Base-by-base conservation (phyloP, 169 alveolate genomes). In the Cystoisospora suis region DNA sequence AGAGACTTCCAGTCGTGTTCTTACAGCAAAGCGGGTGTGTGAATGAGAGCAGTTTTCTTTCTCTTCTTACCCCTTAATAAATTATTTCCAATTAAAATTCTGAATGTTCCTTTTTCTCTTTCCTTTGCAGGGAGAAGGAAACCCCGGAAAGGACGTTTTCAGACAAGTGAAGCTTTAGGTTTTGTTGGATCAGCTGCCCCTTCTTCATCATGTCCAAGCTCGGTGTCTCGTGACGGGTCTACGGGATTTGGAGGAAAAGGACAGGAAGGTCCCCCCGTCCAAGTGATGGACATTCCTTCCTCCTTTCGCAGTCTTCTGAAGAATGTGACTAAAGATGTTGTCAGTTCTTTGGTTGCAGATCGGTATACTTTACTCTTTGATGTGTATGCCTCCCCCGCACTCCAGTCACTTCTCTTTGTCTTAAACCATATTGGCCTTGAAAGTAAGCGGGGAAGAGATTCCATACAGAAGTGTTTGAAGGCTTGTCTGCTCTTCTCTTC, bases 361-460 rank as follows among this genome's bases (percentile, higher is more conserved):
- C 83, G 58, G 12, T 72, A 72, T 40, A 23, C 83, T 29, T 17
- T 72, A 9, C 83, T 72, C 32, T 72, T 72, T 38, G 83, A 72
- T 17, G 53, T 38, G 38, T 72, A 72, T 53, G 83, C 83, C 42
- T 72, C 83, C 3, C 83, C 83, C 4, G 83, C 83, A 6, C 47
- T 72, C 32, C 83, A 72, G 56, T 53, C 42, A 7, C 83, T 72
- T 15, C 83, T 72, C 32, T 38, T 17, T 9, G 83, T 72, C 83
- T 17, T 38, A 34, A 36, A 34, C 83, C n/a, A n/a, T n/a, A n/a
- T n/a, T n/a, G n/a, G n/a, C n/a, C n/a, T n/a, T n/a, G n/a, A n/a
- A n/a, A n/a, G n/a, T n/a, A n/a, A n/a, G n/a, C n/a, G n/a, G n/a
- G n/a, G n/a, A n/a, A n/a, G n/a, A n/a, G n/a, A n/a, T n/a, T n/a